A percentile compares a stretch with the other conserved stretches of the same genome.
Conservation (phyloP, 2,329 filamentous ascomycete genomes). For the Achaetomium macrosporum region DNA sequence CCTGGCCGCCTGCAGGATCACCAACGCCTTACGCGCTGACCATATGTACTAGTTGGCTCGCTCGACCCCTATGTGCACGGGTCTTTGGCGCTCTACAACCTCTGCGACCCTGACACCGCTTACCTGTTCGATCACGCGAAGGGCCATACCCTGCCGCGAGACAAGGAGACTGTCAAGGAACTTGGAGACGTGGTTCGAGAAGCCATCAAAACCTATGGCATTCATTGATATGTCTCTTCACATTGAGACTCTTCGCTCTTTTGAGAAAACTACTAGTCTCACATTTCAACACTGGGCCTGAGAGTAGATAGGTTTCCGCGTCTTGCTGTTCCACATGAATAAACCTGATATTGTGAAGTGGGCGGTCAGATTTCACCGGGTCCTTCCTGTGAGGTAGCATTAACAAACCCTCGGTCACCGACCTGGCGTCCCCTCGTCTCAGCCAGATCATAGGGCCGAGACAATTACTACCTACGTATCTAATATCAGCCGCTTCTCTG, state of each 20-base stretch:
- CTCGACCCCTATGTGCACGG: slow-evolving; percentile 57
- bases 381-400: no score
- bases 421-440: no score
- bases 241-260: neutral
- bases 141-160: slow-evolving; percentile 56
- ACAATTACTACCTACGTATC: no score
- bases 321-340: no score
- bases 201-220: slow-evolving; percentile 22
- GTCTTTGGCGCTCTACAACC: slow-evolving; percentile 54
- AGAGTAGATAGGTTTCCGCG: neutral
- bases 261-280: neutral
- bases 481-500: no score
- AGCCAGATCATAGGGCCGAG: no score
- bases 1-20: no score
- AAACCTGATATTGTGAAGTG: no score
- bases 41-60: slow-evolving; percentile 39
- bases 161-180: slow-evolving; percentile 43
- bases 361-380: no score
- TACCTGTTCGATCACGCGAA: slow-evolving; percentile 61
- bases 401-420: no score
- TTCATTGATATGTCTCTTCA: slow-evolving; percentile 4
- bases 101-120: slow-evolving; percentile 54
- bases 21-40: neutral
- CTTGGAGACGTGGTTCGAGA: slow-evolving; percentile 39
- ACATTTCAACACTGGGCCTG: neutral